A percentile compares a stretch with the other conserved stretches of the same genome.
Evolutionary conservation across 371 early-diverging fungal species (phyloP).

Genomic region (Mortierella polycephala): DNA sequence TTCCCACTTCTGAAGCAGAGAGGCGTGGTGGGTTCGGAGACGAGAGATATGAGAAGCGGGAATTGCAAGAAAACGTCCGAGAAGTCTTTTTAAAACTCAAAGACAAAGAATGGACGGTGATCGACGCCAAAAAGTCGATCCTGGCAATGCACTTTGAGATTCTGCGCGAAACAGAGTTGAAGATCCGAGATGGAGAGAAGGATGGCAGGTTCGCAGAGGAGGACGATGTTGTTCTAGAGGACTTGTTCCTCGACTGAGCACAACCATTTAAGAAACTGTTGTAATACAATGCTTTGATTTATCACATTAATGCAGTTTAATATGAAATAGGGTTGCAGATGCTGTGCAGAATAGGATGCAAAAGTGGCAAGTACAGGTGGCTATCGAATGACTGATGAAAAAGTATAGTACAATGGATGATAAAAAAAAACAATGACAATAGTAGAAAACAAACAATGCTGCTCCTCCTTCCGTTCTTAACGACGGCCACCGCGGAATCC

Average conservation of each 20-base stretch:
- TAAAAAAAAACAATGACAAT: neutral
- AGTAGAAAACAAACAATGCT: neutral
- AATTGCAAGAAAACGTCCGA: conserved; percentile 86
- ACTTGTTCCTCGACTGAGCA: conserved; percentile 28
- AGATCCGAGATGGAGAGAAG: conserved; percentile 43
- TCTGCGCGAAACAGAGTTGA: conserved; percentile 28
- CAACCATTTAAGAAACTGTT: neutral
- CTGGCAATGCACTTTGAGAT: conserved; percentile 55
- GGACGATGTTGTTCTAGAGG: conserved; percentile 28
- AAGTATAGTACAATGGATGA: neutral
- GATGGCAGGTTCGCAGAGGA: conserved; percentile 20
- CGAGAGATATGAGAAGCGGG: conserved; percentile 94
- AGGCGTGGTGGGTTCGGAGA: conserved; percentile 92
- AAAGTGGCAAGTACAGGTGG: neutral
- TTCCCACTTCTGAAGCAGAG: conserved; percentile 79
- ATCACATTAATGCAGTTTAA: neutral
- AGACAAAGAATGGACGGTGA: conserved; percentile 72
- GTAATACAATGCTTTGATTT: neutral
- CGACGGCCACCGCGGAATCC: conserved; percentile 29
- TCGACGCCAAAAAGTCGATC: conserved; percentile 52
- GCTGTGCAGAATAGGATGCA: neutral
- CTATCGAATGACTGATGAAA: neutral
- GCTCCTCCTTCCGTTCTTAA: conserved; percentile 2
- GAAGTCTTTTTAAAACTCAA: conserved; percentile 66
- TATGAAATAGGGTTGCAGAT: neutral